These are phyloP conservation scores for Cutaneotrichosporon cavernicola DNA, from an alignment of 1,284 basidiomycete genomes.

Conservation along the genomic window DNA sequence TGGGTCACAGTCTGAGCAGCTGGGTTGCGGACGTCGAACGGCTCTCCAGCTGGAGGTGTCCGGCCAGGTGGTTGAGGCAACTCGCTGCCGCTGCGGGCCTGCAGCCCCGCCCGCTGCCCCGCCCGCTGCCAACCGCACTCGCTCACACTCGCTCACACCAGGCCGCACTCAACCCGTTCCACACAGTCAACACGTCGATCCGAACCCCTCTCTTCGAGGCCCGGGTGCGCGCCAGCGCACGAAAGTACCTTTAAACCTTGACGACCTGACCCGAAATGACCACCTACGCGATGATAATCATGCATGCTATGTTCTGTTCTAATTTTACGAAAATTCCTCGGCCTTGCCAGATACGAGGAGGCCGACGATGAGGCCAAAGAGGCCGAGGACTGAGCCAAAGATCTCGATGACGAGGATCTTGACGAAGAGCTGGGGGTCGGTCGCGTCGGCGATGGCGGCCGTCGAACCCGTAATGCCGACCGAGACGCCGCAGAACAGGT, in stretches of 20 bases:
- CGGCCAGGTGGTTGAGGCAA: no score
- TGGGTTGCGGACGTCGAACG: neutral
- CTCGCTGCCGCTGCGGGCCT: no score
- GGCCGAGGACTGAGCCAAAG: slow-evolving; percentile 85
- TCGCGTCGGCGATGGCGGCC: slow-evolving; percentile 85
- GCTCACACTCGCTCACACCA: slow-evolving; percentile 46
- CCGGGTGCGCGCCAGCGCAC: slow-evolving; percentile 78
- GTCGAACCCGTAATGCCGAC: slow-evolving; percentile 91
- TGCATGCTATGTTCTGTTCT: slow-evolving; percentile 26
- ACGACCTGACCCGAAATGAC: neutral
- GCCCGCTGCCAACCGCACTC: neutral
- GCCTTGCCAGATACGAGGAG: slow-evolving; percentile 55
- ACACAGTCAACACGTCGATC: slow-evolving; percentile 80
- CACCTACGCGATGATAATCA: slow-evolving; percentile 14
- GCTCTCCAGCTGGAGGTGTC: neutral
- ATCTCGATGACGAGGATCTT: slow-evolving; percentile 94
- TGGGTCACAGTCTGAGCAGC: slow-evolving; percentile 49
- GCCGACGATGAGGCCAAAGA: slow-evolving; percentile 77
- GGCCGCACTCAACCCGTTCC: slow-evolving; percentile 88
- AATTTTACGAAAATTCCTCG: slow-evolving; percentile 49
- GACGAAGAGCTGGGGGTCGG: slow-evolving; percentile 87
- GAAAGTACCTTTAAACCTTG: slow-evolving; percentile 65
- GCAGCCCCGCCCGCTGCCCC: no score
- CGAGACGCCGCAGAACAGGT: slow-evolving; percentile 86
- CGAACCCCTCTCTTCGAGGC: slow-evolving; percentile 75